Evolutionary conservation across 2,329 filamentous ascomycete genomes (phyloP), one percentile per base, ranked within the genome.

Genomic region (Paecilomyces formosus): DNA sequence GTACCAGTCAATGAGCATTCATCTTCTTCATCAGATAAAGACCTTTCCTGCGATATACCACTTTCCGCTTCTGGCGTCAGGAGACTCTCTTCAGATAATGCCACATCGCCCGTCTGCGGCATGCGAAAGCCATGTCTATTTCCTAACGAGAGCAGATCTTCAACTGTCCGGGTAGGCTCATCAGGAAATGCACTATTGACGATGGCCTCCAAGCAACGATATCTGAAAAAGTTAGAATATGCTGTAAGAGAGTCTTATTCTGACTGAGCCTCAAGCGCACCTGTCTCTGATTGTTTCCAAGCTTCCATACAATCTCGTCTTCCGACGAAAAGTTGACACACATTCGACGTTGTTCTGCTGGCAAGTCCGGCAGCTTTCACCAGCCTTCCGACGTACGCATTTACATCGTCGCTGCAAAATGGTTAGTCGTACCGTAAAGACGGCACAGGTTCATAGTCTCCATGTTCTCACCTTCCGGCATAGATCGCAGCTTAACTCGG

Each of bases 231-330:
- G 8, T 22, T 52, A 22, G 24, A 13, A 52, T 52, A 22, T 15
- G 6, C 5, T 26, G 4, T 1, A 52, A 22, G 45, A 13, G 30
- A 5, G 11, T 39, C 11, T 39, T 39, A 39, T 53, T 53, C 18
- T 49, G 28, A 13, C 28, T 28, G 45, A 21, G 22, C 6, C 50
- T 30, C 12, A 7, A 39, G 35, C 67, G 53, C 54, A 73, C 72
- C 70, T 62, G 56, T 74, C 72, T 54, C 72, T 74, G 21, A 76
- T 60, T 57, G 74, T 70, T 45, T 74, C 72, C 4, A 75, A 58
- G 55, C 71, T 74, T 1, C 72, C 73, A 28, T 75, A 75, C 61
- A 75, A 74, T 49, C 68, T 65, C n/a, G 71, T 72, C 62, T 73
- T 74, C 6, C 72, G 66, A 1, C 71, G 73, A 5, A 70, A 62